phyloP scores from a whole-genome alignment of 2,329 filamentous ascomycete genomes.

The Dactylellina haptotyla region DNA sequence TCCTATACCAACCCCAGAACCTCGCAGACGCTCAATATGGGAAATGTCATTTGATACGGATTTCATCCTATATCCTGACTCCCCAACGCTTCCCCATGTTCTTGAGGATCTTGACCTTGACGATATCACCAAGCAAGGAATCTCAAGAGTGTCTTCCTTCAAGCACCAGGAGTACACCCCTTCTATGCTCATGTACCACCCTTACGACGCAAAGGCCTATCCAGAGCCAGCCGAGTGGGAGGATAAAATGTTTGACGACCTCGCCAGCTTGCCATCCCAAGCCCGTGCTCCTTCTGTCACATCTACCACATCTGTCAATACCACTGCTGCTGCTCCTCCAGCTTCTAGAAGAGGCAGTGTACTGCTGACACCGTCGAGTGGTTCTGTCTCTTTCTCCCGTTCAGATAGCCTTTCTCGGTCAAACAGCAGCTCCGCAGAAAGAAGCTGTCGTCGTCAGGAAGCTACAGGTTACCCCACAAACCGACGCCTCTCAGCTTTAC shows the following conservation, averaged over 20 bases:
- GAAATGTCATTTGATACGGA: conserved; percentile 24
- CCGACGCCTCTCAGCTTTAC: conserved; percentile 10
- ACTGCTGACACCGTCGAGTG: not conserved
- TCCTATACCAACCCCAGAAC: conserved; percentile 15
- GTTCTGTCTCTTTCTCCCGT: conserved; percentile 11
- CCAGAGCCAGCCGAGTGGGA: conserved; percentile 35
- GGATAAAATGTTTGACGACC: conserved; percentile 48
- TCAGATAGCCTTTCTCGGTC: conserved; percentile 11
- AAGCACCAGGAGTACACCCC: conserved; percentile 38
- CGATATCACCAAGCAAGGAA: conserved; percentile 37
- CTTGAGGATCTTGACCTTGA: conserved; percentile 38
- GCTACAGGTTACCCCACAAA: conserved; percentile 9
- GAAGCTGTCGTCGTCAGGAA: conserved; percentile 22
- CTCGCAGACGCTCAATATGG: conserved; percentile 32
- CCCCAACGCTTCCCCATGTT: conserved; percentile 22
- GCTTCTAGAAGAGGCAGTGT: conserved; percentile 21
- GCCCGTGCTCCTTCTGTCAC: conserved; percentile 24
- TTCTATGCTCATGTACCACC: conserved; percentile 36
- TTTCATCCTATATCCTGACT: conserved; percentile 38
- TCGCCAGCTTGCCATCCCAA: conserved; percentile 11
- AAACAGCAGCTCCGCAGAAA: not conserved
- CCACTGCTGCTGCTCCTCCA: conserved; percentile 24
- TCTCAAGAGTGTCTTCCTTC: conserved; percentile 38
- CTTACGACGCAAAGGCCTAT: conserved; percentile 30
- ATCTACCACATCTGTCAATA: conserved; percentile 25